These are phyloP conservation scores for Yamadazyma sp. DNA, from an alignment of 1,139 yeast species.

Conservation along the genomic window DNA sequence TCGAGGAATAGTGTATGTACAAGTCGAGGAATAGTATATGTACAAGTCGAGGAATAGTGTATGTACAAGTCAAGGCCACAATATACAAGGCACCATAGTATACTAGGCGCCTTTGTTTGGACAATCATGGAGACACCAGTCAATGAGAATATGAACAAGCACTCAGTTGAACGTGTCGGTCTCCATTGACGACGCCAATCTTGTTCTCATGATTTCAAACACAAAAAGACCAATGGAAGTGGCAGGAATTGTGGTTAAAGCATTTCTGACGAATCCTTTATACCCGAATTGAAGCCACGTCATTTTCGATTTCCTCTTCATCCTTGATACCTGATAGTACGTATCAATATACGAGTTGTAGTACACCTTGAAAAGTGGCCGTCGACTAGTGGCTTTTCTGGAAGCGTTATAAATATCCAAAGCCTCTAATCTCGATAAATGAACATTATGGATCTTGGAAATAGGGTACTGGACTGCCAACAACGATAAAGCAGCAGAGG, in stretches of 20 bases:
- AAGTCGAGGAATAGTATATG: constrained; percentile 1
- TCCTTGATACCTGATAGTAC: constrained; percentile 53
- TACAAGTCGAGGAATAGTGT: background rate
- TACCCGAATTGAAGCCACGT: constrained; percentile 70
- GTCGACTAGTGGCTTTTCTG: constrained; percentile 16
- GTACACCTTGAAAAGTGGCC: constrained; percentile 51
- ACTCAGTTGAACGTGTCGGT: background rate
- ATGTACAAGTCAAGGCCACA: constrained; percentile 1
- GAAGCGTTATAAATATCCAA: constrained; percentile 65
- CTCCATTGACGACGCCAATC: constrained; percentile 17
- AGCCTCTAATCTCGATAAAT: constrained; percentile 75
- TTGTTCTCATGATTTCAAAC: constrained; percentile 75
- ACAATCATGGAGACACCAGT: no score
- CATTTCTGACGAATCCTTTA: constrained; percentile 72
- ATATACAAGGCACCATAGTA: no score
- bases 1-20: constrained; percentile 1
- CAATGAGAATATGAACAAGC: no score
- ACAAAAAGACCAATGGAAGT: constrained; percentile 83
- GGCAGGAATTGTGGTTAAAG: constrained; percentile 79
- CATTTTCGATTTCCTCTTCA: constrained; percentile 53
- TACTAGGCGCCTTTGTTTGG: no score
- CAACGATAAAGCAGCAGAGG: constrained; percentile 77
- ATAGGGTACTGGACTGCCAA: constrained; percentile 83
- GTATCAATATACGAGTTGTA: constrained; percentile 77
- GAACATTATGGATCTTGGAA: constrained; percentile 75